phyloP scores from a whole-genome alignment of 352 stramenopile genomes.

The Phytophthora brassicae region DNA sequence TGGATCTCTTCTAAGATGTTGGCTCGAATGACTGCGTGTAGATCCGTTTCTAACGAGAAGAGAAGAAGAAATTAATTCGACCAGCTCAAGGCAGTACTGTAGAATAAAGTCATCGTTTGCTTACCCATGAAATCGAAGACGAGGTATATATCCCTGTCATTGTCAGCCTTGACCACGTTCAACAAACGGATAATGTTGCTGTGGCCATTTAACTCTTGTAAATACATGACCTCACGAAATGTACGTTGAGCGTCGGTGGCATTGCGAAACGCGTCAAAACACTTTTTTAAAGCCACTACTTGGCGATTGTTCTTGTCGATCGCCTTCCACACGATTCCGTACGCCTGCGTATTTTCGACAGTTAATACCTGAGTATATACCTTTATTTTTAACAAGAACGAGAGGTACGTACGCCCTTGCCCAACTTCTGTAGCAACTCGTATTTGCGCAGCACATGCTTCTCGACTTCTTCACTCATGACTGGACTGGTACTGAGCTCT shows the following conservation, averaged over 20 bases:
- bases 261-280: slow-evolving; percentile 96
- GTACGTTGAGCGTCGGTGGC: slow-evolving; percentile 94
- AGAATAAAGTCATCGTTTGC: slow-evolving; percentile 1
- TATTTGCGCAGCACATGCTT: slow-evolving; percentile 93
- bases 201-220: slow-evolving; percentile 92
- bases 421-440: slow-evolving; percentile 92
- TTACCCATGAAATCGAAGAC: slow-evolving; percentile 96
- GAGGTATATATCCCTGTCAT: slow-evolving; percentile 96
- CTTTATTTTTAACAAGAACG: not conserved
- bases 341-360: slow-evolving; percentile 59
- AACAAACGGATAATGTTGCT: slow-evolving; percentile 94
- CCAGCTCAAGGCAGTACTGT: too few species aligned
- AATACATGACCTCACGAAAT: slow-evolving; percentile 96
- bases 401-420: slow-evolving; percentile 83
- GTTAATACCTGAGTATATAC: not conserved
- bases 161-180: slow-evolving; percentile 95
- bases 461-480: slow-evolving; percentile 93
- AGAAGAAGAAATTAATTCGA: not conserved
- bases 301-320: slow-evolving; percentile 91
- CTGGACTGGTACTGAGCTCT: not conserved
- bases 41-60: slow-evolving; percentile 91
- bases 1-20: slow-evolving; percentile 96
- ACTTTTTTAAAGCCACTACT: slow-evolving; percentile 96
- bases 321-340: slow-evolving; percentile 97
- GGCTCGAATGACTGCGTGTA: slow-evolving; percentile 94